A percentile compares a stretch with the other conserved stretches of the same genome.
Conservation (phyloP, 495 filamentous ascomycete species). For the Aspergillus haitiensis region DNA sequence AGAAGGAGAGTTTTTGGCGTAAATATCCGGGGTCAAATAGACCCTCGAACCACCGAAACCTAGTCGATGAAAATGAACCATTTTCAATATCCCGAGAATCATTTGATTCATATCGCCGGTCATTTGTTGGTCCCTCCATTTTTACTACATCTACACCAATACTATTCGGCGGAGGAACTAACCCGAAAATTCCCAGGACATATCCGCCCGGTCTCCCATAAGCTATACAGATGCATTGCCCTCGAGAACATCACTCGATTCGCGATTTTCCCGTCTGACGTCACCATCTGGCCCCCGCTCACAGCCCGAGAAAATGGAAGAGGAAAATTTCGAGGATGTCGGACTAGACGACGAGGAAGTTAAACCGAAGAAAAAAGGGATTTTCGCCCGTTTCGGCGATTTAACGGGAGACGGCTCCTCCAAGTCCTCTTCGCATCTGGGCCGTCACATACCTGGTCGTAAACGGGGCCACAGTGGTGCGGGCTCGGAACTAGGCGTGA, state of each 20-base stretch:
- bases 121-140: slow-evolving; percentile 71
- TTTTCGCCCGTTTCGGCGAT: slow-evolving; percentile 86
- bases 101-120: slow-evolving; percentile 95
- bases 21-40: slow-evolving; percentile 65
- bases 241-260: slow-evolving; percentile 79
- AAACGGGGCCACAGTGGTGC: slow-evolving; percentile 74
- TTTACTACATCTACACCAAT: not conserved
- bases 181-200: slow-evolving; percentile 61
- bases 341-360: slow-evolving; percentile 79
- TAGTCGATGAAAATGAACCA: slow-evolving; percentile 80
- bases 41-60: slow-evolving; percentile 68
- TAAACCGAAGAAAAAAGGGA: slow-evolving; percentile 71
- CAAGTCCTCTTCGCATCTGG: slow-evolving; percentile 49
- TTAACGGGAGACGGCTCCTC: slow-evolving; percentile 46
- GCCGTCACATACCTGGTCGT: slow-evolving; percentile 68
- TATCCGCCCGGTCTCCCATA: slow-evolving; percentile 84
- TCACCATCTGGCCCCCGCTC: slow-evolving; percentile 52
- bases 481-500: slow-evolving; percentile 65
- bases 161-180: slow-evolving; percentile 10
- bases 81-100: slow-evolving; percentile 97
- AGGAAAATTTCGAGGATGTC: slow-evolving; percentile 88
- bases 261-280: slow-evolving; percentile 56
- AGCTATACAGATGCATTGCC: slow-evolving; percentile 54
- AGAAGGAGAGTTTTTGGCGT: slow-evolving; percentile 84
- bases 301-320: slow-evolving; percentile 58